Percentiles rank a stretch among this genome's conserved stretches.
Conservation (phyloP, 176 grass and related monocot species). For the Aegilops longissima region DNA sequence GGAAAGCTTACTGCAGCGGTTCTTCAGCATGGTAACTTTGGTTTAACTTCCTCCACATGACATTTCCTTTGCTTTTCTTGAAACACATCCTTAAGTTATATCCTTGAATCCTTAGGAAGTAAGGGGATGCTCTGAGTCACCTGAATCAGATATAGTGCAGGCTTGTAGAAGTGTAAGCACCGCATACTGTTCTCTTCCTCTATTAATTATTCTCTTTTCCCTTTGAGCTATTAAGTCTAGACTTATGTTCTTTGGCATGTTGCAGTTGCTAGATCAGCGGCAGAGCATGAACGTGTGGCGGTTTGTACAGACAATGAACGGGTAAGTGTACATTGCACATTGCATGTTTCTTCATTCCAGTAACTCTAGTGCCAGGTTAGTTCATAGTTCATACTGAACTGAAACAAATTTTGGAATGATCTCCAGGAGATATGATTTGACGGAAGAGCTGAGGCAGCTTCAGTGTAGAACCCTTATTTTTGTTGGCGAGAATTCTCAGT, state of each 20-base stretch:
- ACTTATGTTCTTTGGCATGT: slow-evolving; percentile 8
- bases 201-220: background rate
- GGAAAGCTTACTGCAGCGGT: slow-evolving; percentile 88
- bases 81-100: slow-evolving; percentile 26
- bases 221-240: slow-evolving; percentile 25
- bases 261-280: slow-evolving; percentile 88
- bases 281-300: slow-evolving; percentile 84
- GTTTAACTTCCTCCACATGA: background rate
- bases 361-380: slow-evolving; percentile 1
- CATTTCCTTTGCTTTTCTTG: slow-evolving; percentile 22
- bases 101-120: slow-evolving; percentile 63
- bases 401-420: slow-evolving; percentile 11
- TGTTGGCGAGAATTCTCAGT: slow-evolving; percentile 77
- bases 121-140: slow-evolving; percentile 75
- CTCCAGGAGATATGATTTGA: slow-evolving; percentile 89
- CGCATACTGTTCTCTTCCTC: background rate
- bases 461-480: slow-evolving; percentile 93
- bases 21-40: slow-evolving; percentile 88
- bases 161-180: slow-evolving; percentile 88
- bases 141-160: slow-evolving; percentile 95
- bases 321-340: slow-evolving; percentile 31
- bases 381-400: background rate
- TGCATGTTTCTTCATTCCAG: background rate
- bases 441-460: slow-evolving; percentile 73
- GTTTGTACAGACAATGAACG: slow-evolving; percentile 89